phyloP scores from a whole-genome alignment of 78 protist species.

The Guillardia theta region DNA sequence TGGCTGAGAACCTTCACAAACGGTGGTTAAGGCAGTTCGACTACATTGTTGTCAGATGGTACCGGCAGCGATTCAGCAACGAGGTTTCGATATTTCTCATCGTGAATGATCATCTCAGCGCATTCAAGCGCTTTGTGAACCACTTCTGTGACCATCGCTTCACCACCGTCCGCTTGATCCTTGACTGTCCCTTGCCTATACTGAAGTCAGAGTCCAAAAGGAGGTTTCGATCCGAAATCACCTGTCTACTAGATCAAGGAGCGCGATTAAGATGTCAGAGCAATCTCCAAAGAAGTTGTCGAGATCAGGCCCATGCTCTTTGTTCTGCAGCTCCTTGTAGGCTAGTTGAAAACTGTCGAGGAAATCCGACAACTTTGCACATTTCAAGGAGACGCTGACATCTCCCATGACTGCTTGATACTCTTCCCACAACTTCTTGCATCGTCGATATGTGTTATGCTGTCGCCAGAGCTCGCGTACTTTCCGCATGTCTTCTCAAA shows the following conservation, averaged over 20 bases:
- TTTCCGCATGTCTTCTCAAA: no score
- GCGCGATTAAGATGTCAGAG: not conserved
- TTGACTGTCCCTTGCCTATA: no score
- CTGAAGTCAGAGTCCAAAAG: no score
- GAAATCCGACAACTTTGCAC: not conserved
- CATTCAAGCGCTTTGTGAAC: not conserved
- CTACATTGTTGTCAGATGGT: no score
- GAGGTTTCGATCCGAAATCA: no score
- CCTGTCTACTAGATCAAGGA: not conserved
- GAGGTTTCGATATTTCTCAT: not conserved
- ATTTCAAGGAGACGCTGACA: no score
- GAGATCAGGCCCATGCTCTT: not conserved
- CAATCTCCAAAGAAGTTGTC: not conserved
- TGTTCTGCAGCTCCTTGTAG: not conserved
- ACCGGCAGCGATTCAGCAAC: not conserved
- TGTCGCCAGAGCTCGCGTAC: no score
- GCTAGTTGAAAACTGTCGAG: not conserved
- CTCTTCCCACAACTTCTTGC: no score
- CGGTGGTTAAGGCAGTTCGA: no score
- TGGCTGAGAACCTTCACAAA: not conserved
- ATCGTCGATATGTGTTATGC: no score
- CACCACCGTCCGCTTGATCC: no score
- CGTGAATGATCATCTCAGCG: not conserved
- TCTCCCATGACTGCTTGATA: no score
- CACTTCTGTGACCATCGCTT: not conserved